These are phyloP conservation scores for Penicillium hordei DNA, from an alignment of 2,329 filamentous ascomycete species.

Conservation along the genomic window DNA sequence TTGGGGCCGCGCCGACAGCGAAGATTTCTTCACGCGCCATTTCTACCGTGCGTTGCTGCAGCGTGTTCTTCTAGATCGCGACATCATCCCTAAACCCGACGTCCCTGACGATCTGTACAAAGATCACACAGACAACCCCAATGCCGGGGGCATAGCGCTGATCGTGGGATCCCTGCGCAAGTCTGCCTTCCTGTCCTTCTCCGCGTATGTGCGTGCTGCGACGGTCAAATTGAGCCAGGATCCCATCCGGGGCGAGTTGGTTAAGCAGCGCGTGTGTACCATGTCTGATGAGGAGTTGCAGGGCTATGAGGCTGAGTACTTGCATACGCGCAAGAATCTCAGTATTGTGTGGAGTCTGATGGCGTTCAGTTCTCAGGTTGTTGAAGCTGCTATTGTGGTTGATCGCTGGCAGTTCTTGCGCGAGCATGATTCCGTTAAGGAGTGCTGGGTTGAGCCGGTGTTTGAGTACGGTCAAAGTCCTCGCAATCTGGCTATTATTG, in stretches of 20 bases:
- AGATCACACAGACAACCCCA: conserved; percentile 17
- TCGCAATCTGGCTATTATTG: conserved; percentile 88
- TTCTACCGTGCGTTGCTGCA: conserved; percentile 91
- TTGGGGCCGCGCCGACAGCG: conserved; percentile 79
- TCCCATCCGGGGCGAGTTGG: conserved; percentile 58
- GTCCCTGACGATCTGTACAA: conserved; percentile 32
- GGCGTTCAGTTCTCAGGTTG: conserved; percentile 87
- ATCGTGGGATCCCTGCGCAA: conserved; percentile 86
- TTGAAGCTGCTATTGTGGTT: conserved; percentile 85
- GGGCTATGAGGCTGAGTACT: conserved; percentile 66
- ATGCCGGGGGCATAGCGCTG: conserved; percentile 61
- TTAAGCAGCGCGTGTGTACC: conserved; percentile 63
- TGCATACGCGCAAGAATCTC: conserved; percentile 71
- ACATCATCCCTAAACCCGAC: conserved; percentile 64
- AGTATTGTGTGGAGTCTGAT: conserved; percentile 91
- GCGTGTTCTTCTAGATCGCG: conserved; percentile 83
- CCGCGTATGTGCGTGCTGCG: conserved; percentile 76
- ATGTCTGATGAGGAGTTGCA: conserved; percentile 75
- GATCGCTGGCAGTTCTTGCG: conserved; percentile 86
- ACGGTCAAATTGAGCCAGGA: conserved; percentile 70
- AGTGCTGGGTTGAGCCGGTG: conserved; percentile 88
- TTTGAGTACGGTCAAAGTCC: conserved; percentile 87
- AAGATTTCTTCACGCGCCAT: conserved; percentile 86
- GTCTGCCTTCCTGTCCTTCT: conserved; percentile 72
- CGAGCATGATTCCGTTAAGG: conserved; percentile 72